Evolutionary conservation across 495 filamentous ascomycete genomes (phyloP), one percentile per base, ranked within the genome.

Genomic region (Aspergillus steynii): DNA sequence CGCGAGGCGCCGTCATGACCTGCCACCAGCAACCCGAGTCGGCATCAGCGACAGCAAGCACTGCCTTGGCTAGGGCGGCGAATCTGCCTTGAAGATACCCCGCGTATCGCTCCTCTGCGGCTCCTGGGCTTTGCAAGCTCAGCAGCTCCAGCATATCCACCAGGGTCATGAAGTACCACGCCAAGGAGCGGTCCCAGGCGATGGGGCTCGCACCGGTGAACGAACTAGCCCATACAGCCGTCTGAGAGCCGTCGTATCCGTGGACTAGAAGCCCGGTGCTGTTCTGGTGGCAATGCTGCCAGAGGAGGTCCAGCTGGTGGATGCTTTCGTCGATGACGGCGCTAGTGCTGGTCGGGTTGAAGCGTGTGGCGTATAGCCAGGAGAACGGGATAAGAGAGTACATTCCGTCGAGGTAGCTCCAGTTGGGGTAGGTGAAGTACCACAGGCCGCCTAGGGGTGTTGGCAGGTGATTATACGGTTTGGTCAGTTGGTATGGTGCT

Each of bases 121-220:
- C 37, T 12, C 37, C 31, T 5, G 31, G 37, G 12, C 10, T 1
- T 42, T 42, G 3, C 37, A 15, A 12, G 9, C 0, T 29, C 32
- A 47, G 15, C 28, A 78, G 65, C 46, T 85, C 80, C 29, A 87
- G 72, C 15, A 81, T 75, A 55, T 87, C 84, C 1, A 85, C 72
- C 1, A 88, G 68, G 9, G 80, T 80, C 77, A 86, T 83, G 31
- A 82, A 67, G 58, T 86, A 87, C 85, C 84, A 87, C 0, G 84
- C 85, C 20, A 85, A 69, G 0, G 84, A 79, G 15, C 85, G 76
- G 56, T 77, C 73, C 85, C 85, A 88, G 27, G 84, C 82, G 12
- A 81, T 67, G 5, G 82, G 84, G 28, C 77, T 75, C 2, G 80
- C 83, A 34, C 85, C 85, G 6, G 83, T 86, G 2, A 75, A 58